phyloP scores from a whole-genome alignment of 2,329 filamentous ascomycete genomes.

The Penicillium sp. region DNA sequence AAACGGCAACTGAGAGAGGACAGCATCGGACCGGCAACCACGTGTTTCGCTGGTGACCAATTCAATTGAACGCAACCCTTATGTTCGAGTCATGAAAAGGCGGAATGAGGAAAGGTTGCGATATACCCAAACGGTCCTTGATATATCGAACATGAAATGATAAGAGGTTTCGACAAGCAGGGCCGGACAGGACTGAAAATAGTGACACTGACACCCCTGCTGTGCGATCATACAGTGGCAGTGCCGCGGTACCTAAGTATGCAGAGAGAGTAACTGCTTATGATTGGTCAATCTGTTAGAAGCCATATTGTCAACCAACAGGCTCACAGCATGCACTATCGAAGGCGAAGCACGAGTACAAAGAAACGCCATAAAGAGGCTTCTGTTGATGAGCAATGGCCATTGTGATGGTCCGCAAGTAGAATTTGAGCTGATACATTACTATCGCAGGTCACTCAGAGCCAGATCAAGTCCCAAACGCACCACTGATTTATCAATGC shows the following conservation, averaged over 20 bases:
- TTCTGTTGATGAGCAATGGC: too few species aligned
- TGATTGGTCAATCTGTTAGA: neutral
- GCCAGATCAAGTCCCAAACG: neutral
- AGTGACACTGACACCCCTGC: conserved; percentile 15
- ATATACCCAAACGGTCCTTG: neutral
- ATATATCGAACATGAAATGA: conserved; percentile 5
- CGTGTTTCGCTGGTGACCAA: too few species aligned
- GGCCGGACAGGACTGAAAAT: conserved; percentile 4
- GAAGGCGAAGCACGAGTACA: too few species aligned
- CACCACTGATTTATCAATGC: conserved; percentile 2
- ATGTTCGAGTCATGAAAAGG: too few species aligned
- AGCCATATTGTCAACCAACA: too few species aligned
- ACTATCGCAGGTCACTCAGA: neutral
- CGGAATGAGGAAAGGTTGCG: too few species aligned
- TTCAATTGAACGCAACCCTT: too few species aligned
- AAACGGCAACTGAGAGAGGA: too few species aligned
- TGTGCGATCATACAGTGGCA: conserved; percentile 10
- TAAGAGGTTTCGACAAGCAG: conserved; percentile 1
- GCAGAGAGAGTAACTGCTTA: neutral
- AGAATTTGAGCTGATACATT: neutral
- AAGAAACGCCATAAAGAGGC: too few species aligned
- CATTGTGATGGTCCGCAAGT: neutral
- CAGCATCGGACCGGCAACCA: too few species aligned
- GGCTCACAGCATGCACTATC: too few species aligned
- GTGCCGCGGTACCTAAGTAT: neutral